Percentiles rank a stretch among this genome's conserved stretches.
phyloP scores from a whole-genome alignment of 129 eudicot species.

The Arctium minus region DNA sequence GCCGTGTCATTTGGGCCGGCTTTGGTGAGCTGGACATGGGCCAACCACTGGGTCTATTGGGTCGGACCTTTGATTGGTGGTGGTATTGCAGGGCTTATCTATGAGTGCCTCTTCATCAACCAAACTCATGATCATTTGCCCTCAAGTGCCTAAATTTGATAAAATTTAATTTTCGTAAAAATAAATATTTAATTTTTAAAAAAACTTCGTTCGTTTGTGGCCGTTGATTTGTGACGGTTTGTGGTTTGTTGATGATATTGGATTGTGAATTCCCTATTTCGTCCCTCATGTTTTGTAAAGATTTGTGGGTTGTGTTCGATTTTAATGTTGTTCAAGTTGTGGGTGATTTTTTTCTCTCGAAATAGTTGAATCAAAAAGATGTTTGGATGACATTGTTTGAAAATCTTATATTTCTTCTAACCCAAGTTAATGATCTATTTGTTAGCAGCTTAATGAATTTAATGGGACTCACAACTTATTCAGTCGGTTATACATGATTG shows the following conservation, averaged over 20 bases:
- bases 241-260: constrained; percentile 8
- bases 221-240: background rate
- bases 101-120: constrained; percentile 46
- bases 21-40: constrained; percentile 58
- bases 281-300: background rate
- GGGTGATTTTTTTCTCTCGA: background rate
- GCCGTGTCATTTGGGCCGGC: constrained; percentile 61
- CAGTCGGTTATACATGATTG: too few species aligned
- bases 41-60: constrained; percentile 56
- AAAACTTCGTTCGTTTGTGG: constrained; percentile 5
- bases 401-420: too few species aligned
- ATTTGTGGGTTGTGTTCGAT: background rate
- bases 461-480: too few species aligned
- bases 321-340: background rate
- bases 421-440: too few species aligned
- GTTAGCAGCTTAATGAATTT: too few species aligned
- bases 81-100: constrained; percentile 54
- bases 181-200: background rate
- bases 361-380: background rate
- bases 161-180: background rate
- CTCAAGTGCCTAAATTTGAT: constrained; percentile 24
- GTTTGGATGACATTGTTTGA: background rate
- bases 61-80: constrained; percentile 62
- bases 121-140: constrained; percentile 56
- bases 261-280: background rate